Evolutionary conservation across 2,329 filamentous ascomycete species (phyloP).

Genomic region (Chaetomium globosum): DNA sequence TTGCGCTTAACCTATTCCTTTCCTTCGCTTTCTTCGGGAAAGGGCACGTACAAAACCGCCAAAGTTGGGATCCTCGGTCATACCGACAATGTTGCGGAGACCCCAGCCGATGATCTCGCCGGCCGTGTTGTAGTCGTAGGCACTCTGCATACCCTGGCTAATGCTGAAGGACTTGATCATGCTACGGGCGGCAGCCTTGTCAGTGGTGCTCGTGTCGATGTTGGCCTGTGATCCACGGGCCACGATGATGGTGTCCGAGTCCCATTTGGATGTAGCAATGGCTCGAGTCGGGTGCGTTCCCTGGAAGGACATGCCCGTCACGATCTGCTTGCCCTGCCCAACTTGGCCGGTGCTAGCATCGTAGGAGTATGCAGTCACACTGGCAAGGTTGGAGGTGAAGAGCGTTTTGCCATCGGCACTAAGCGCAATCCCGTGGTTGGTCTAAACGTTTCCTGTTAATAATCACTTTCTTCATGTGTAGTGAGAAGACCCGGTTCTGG

Average conservation of each 20-base stretch:
- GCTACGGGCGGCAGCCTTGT: constrained; percentile 51
- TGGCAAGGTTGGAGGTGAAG: constrained; percentile 47
- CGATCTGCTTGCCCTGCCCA: constrained; percentile 46
- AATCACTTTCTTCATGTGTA: neutral
- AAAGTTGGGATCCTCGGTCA: constrained; percentile 52
- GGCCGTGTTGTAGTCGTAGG: constrained; percentile 27
- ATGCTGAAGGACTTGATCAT: constrained; percentile 61
- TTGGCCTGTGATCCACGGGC: constrained; percentile 57
- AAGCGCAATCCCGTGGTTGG: constrained; percentile 41
- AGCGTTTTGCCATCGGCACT: constrained; percentile 40
- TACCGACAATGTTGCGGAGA: constrained; percentile 65
- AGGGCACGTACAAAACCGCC: constrained; percentile 38
- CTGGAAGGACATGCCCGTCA: constrained; percentile 51
- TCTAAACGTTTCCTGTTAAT: constrained; percentile 19
- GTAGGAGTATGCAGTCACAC: constrained; percentile 56
- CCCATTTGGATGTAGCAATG: constrained; percentile 50
- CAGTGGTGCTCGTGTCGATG: constrained; percentile 51
- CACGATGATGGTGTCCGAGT: constrained; percentile 54
- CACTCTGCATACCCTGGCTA: constrained; percentile 41
- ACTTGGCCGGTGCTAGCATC: constrained; percentile 48
- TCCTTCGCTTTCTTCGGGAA: neutral
- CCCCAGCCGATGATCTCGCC: constrained; percentile 35
- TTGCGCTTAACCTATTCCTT: neutral
- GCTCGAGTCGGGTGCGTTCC: constrained; percentile 58
- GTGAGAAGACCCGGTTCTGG: neutral